Percentiles rank a stretch among this genome's conserved stretches.
Conservation (phyloP, 371 early-diverging fungal species). For the Syncephalastrum racemosum region DNA sequence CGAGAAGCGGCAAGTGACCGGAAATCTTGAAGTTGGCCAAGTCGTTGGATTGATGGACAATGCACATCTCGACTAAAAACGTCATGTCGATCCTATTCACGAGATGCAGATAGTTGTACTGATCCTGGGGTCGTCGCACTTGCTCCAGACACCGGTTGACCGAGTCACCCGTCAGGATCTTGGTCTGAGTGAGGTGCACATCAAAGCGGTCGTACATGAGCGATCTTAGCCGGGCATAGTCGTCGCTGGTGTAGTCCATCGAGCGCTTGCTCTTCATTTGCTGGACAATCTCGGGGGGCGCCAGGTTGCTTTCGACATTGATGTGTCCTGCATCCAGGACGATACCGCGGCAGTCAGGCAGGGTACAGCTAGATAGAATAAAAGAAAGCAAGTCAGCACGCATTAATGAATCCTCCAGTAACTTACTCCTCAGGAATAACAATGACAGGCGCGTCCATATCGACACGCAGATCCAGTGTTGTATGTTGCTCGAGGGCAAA, state of each 20-base stretch:
- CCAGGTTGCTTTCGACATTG: conserved; percentile 80
- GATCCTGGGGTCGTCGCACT: conserved; percentile 46
- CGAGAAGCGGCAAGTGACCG: conserved; percentile 84
- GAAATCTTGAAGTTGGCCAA: conserved; percentile 77
- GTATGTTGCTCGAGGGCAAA: conserved; percentile 89
- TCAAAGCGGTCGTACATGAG: conserved; percentile 92
- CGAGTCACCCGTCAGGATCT: conserved; percentile 81
- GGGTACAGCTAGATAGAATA: conserved; percentile 56
- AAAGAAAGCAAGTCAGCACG: neutral
- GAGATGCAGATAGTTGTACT: conserved; percentile 68
- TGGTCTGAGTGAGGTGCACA: conserved; percentile 79
- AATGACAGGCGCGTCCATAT: conserved; percentile 96
- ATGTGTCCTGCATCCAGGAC: conserved; percentile 95
- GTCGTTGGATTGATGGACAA: conserved; percentile 76
- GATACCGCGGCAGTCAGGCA: conserved; percentile 64
- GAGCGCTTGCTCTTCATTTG: conserved; percentile 70
- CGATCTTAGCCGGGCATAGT: conserved; percentile 69
- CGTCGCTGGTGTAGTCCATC: conserved; percentile 58
- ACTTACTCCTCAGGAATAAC: conserved; percentile 86
- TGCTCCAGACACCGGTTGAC: conserved; percentile 74
- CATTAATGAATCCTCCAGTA: neutral
- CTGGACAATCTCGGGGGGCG: conserved; percentile 66
- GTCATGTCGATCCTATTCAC: conserved; percentile 87
- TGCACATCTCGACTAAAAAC: conserved; percentile 82
- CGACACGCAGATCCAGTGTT: conserved; percentile 87